Percentiles rank a stretch among this genome's conserved stretches.
Evolutionary conservation across 768 basidiomycete genomes (phyloP).

Genomic region (Sutorius australiensis): DNA sequence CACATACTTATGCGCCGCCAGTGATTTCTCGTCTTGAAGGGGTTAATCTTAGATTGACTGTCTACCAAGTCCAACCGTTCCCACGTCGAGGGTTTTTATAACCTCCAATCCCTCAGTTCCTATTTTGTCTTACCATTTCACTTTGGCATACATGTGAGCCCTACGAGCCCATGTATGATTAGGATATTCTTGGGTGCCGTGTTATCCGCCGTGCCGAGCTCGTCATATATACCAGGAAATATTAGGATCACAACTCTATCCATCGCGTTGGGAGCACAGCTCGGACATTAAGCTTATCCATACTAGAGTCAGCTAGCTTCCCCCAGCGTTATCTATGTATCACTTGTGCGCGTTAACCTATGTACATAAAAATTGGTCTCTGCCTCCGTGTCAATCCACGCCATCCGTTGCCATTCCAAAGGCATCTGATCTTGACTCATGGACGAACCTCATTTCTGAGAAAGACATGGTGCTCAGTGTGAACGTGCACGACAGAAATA

Average conservation of each 20-base stretch:
- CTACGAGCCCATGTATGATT: not conserved
- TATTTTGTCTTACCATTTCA: not conserved
- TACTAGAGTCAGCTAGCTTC: slow-evolving; percentile 7
- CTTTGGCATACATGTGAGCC: slow-evolving; percentile 5
- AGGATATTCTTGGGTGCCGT: not conserved
- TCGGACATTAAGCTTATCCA: slow-evolving; percentile 1
- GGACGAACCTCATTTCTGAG: slow-evolving; percentile 1
- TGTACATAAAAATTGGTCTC: not conserved
- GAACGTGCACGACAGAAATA: not conserved
- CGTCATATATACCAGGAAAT: not conserved
- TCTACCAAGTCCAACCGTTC: not conserved
- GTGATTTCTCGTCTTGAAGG: slow-evolving; percentile 17
- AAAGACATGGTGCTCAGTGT: not conserved
- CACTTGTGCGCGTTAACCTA: not conserved
- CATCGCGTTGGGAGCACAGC: not conserved
- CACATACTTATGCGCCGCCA: slow-evolving; percentile 7
- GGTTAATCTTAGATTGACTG: not conserved
- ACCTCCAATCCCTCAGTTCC: not conserved
- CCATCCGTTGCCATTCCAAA: not conserved
- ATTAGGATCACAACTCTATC: slow-evolving; percentile 3
- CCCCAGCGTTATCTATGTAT: slow-evolving; percentile 8
- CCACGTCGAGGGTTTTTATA: slow-evolving; percentile 3
- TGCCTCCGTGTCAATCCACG: not conserved
- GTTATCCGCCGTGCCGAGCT: slow-evolving; percentile 2
- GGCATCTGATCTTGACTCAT: not conserved